Evolutionary conservation across 306 rosid species (phyloP).

Genomic region (Prunus mira): DNA sequence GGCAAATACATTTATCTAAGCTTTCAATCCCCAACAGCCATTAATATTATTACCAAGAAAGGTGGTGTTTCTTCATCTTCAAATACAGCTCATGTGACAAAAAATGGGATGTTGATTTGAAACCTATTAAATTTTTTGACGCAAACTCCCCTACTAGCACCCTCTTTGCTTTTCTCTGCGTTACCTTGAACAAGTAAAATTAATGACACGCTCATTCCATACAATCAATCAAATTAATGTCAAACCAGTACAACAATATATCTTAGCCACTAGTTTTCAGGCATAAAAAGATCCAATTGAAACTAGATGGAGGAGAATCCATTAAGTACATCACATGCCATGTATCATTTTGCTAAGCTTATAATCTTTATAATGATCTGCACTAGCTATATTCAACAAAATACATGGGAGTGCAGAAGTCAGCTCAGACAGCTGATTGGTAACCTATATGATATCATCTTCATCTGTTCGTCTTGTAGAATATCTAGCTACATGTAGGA

Average conservation of each 20-base stretch:
- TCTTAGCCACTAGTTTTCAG: background rate
- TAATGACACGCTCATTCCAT: background rate
- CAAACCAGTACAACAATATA: background rate
- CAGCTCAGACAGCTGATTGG: background rate
- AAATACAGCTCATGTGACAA: slow-evolving; percentile 7
- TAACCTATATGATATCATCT: background rate
- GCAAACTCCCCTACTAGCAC: background rate
- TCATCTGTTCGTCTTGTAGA: background rate
- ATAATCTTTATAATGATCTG: background rate
- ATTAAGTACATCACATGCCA: slow-evolving; percentile 4
- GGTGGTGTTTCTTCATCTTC: background rate
- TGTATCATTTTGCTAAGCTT: background rate
- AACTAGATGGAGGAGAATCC: background rate
- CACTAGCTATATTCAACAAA: too few species aligned
- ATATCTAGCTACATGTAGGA: background rate
- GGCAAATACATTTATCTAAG: background rate
- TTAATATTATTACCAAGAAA: background rate
- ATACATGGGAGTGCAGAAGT: background rate
- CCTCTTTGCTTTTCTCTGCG: background rate
- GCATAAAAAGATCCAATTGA: background rate
- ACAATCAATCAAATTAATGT: background rate
- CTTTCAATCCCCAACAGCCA: background rate
- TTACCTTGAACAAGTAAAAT: background rate
- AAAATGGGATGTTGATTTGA: slow-evolving; percentile 6
- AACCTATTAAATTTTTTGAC: background rate